Evolutionary conservation across 1,284 basidiomycete genomes (phyloP).

Genomic region (Naganishia sp.): DNA sequence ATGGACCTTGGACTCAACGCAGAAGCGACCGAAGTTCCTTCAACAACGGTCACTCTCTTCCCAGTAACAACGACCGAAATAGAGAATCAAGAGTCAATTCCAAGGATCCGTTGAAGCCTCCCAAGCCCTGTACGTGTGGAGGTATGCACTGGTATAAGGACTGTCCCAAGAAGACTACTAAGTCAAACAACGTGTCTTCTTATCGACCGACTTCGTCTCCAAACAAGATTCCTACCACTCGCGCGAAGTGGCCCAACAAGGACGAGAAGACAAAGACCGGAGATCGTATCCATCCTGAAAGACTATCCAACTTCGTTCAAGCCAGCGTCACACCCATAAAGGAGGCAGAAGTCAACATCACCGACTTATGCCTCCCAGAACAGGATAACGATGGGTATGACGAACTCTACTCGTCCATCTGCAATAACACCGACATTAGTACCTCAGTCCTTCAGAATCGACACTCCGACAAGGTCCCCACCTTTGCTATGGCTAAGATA

Average conservation of each 20-base stretch:
- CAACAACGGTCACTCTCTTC: background rate
- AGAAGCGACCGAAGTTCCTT: background rate
- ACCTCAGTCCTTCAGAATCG: background rate
- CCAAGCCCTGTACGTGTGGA: background rate
- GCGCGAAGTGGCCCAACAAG: background rate
- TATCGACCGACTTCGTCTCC: background rate
- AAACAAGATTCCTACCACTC: background rate
- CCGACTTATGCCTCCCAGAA: background rate
- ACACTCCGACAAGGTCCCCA: conserved; percentile 6
- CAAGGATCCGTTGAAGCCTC: conserved; percentile 5
- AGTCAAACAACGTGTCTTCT: conserved; percentile 5
- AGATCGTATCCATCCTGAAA: background rate
- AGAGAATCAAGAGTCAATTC: background rate
- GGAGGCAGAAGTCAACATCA: background rate
- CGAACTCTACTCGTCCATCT: background rate
- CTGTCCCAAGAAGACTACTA: conserved; percentile 5
- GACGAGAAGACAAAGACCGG: too few relatives aligned
- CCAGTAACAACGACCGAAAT: conserved; percentile 6
- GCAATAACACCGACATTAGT: background rate
- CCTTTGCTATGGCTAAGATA: conserved; percentile 4
- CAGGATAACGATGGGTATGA: conserved; percentile 10
- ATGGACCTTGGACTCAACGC: background rate
- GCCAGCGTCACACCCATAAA: background rate
- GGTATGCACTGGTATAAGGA: conserved; percentile 13
- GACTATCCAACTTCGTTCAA: background rate